phyloP scores from a whole-genome alignment of 73 alveolate species.

The Durusdinium trenchii region DNA sequence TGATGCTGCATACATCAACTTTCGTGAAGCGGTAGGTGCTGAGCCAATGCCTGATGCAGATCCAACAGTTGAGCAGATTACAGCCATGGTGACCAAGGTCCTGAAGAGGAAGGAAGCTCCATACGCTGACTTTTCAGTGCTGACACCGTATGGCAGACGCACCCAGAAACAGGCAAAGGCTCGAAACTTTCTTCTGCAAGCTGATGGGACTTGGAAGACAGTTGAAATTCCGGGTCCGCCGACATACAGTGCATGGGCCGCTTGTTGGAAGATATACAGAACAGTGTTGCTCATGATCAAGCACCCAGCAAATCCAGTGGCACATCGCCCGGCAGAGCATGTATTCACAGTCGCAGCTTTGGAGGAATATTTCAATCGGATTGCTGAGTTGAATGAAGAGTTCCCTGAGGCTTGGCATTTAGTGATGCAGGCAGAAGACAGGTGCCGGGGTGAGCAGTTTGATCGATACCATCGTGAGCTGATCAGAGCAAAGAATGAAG shows the following conservation, averaged over 20 bases:
- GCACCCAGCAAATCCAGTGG: neutral
- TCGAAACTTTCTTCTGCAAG: neutral
- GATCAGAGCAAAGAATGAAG: neutral
- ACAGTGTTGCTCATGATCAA: too few species aligned
- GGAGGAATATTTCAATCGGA: neutral
- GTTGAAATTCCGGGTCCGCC: neutral
- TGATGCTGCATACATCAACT: neutral
- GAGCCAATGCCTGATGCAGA: conserved; percentile 25
- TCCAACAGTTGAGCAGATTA: conserved; percentile 12
- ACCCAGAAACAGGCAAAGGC: neutral
- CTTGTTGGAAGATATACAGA: too few species aligned
- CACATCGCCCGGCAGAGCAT: neutral
- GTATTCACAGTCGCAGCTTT: neutral
- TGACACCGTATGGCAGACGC: neutral
- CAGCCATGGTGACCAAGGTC: neutral
- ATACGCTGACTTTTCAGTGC: too few species aligned
- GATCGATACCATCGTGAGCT: neutral
- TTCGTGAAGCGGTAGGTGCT: neutral
- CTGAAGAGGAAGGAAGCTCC: neutral
- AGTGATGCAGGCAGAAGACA: neutral
- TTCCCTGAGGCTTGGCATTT: neutral
- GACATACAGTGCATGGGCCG: neutral
- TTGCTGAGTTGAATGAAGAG: neutral
- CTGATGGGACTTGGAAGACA: too few species aligned
- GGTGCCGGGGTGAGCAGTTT: neutral